Evolutionary conservation across 2,329 filamentous ascomycete species (phyloP).

Genomic region (Aspergillus jensenii): DNA sequence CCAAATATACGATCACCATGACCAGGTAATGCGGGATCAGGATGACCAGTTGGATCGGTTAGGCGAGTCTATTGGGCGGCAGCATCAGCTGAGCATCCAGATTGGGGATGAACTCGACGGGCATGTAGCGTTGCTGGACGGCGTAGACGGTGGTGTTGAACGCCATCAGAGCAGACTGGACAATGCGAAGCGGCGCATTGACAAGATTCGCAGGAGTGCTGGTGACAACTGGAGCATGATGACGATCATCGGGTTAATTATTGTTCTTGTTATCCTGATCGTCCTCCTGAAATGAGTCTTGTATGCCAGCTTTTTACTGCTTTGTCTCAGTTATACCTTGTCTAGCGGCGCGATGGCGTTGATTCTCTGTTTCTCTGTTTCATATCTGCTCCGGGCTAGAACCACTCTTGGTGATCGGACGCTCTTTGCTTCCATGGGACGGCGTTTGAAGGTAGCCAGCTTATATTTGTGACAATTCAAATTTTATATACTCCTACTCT

Average conservation of each 20-base stretch:
- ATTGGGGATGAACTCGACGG: slow-evolving; percentile 94
- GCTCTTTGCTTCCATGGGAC: slow-evolving; percentile 2
- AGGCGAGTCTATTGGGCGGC: slow-evolving; percentile 81
- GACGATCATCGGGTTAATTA: slow-evolving; percentile 76
- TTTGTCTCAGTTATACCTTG: slow-evolving; percentile 5
- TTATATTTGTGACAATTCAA: slow-evolving; percentile 3
- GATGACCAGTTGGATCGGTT: slow-evolving; percentile 89
- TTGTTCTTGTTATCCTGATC: slow-evolving; percentile 79
- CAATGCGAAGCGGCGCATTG: slow-evolving; percentile 70
- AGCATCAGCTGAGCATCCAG: slow-evolving; percentile 89
- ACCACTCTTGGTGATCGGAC: slow-evolving; percentile 1
- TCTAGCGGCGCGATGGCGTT: slow-evolving; percentile 10
- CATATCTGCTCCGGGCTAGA: slow-evolving; percentile 3
- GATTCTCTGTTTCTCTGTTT: slow-evolving; percentile 3
- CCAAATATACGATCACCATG: slow-evolving; percentile 84
- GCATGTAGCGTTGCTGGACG: slow-evolving; percentile 85
- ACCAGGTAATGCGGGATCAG: slow-evolving; percentile 78
- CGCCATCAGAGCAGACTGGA: slow-evolving; percentile 75
- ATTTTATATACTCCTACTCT: neutral
- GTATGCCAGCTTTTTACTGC: neutral
- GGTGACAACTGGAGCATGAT: slow-evolving; percentile 86
- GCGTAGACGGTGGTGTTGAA: slow-evolving; percentile 80
- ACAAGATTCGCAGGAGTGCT: slow-evolving; percentile 69
- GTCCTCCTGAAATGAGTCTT: slow-evolving; percentile 67
- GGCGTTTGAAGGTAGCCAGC: slow-evolving; percentile 8